phyloP scores from a whole-genome alignment of 306 rosid species.

The Castanospermum australe region DNA sequence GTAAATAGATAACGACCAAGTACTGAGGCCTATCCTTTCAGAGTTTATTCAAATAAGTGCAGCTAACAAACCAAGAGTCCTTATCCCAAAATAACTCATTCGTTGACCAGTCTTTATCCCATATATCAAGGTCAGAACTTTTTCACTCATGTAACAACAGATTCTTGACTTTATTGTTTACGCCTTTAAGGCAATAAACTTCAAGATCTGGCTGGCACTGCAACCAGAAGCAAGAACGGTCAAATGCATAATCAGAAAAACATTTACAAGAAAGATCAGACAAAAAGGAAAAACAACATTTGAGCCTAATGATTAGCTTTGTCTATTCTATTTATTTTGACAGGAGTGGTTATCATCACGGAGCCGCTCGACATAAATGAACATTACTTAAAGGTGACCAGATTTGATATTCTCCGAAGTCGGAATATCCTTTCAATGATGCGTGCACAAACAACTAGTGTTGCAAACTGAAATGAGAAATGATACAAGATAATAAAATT shows the following conservation, averaged over 20 bases:
- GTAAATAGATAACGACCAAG: neutral
- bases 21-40: neutral
- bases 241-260: constrained; percentile 4
- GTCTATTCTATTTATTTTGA: neutral
- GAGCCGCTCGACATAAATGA: neutral
- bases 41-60: neutral
- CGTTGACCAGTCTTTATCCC: too few relatives aligned
- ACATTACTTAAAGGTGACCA: neutral
- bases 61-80: neutral
- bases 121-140: neutral
- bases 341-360: neutral
- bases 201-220: neutral
- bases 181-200: neutral
- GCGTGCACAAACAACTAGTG: neutral
- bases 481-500: too few relatives aligned
- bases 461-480: neutral
- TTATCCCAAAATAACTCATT: too few relatives aligned
- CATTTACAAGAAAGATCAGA: neutral
- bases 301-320: neutral
- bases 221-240: constrained; percentile 15
- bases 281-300: neutral
- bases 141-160: neutral
- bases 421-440: neutral
- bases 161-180: neutral
- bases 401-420: neutral